Evolutionary conservation across 306 rosid genomes (phyloP).

Genomic region (Begonia fuchsioides): DNA sequence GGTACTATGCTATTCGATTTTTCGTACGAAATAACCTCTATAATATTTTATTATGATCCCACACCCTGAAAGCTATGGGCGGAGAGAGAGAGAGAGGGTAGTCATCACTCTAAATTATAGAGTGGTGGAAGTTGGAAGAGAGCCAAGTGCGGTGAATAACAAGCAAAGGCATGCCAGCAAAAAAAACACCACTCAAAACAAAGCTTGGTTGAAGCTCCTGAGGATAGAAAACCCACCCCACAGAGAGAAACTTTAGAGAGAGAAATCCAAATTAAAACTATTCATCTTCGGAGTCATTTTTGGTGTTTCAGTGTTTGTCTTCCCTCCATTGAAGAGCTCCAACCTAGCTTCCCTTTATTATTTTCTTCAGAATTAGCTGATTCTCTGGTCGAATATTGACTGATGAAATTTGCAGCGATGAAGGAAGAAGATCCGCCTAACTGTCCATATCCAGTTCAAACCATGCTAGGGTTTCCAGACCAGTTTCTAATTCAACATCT

Average conservation of each 20-base stretch:
- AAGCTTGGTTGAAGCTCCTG: neutral
- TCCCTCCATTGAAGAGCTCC: too few relatives aligned
- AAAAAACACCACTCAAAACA: constrained; percentile 6
- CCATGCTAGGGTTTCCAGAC: constrained; percentile 33
- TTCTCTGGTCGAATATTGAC: too few relatives aligned
- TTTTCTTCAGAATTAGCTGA: too few relatives aligned
- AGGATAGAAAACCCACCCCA: too few relatives aligned
- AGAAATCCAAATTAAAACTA: too few relatives aligned
- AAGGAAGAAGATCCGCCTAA: too few relatives aligned
- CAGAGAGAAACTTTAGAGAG: too few relatives aligned
- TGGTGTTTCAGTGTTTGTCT: too few relatives aligned
- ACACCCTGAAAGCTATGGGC: constrained; percentile 33
- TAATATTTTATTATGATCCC: constrained; percentile 6
- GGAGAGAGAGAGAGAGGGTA: constrained; percentile 23
- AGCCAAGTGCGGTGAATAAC: constrained; percentile 26
- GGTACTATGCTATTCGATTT: constrained; percentile 1
- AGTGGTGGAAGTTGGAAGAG: constrained; percentile 35
- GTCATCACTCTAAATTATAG: constrained; percentile 38
- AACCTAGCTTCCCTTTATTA: too few relatives aligned
- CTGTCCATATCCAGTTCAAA: neutral
- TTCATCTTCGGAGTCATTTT: too few relatives aligned
- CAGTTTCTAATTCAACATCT: constrained; percentile 37
- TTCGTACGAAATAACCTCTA: neutral
- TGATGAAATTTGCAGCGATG: too few relatives aligned
- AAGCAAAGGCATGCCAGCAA: constrained; percentile 12